Evolutionary conservation across 176 grass and related monocot species (phyloP).

Genomic region (Triticum dicoccoides): DNA sequence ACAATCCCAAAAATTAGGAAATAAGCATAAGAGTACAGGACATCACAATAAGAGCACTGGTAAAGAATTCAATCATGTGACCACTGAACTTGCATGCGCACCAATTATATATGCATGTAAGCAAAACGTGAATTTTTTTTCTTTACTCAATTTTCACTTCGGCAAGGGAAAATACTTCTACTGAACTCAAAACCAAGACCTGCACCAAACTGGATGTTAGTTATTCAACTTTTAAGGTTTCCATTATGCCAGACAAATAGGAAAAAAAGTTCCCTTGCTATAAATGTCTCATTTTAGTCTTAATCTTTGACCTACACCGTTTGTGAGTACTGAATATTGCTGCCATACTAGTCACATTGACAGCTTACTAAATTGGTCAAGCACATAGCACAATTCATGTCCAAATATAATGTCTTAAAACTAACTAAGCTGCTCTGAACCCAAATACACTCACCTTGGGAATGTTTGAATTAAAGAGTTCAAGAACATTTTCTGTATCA

Average conservation of each 20-base stretch:
- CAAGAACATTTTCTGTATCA: neutral
- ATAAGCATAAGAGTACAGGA: neutral
- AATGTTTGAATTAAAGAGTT: neutral
- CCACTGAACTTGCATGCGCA: neutral
- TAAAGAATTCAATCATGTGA: neutral
- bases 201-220: neutral
- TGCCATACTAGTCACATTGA: neutral
- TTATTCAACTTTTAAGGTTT: neutral
- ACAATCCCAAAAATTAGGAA: constrained; percentile 1
- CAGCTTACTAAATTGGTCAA: neutral
- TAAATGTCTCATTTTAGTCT: neutral
- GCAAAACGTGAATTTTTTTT: neutral
- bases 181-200: neutral
- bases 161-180: neutral
- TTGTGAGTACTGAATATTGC: neutral
- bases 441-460: neutral
- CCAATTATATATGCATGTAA: neutral
- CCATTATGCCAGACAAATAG: neutral
- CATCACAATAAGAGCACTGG: neutral
- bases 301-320: neutral
- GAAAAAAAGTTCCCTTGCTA: neutral
- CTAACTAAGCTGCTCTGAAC: neutral
- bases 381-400: neutral
- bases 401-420: neutral
- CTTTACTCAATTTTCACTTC: too few species aligned